These are phyloP conservation scores for Gossypium davidsonii DNA, from an alignment of 441 rosid genomes.

Conservation along the genomic window DNA sequence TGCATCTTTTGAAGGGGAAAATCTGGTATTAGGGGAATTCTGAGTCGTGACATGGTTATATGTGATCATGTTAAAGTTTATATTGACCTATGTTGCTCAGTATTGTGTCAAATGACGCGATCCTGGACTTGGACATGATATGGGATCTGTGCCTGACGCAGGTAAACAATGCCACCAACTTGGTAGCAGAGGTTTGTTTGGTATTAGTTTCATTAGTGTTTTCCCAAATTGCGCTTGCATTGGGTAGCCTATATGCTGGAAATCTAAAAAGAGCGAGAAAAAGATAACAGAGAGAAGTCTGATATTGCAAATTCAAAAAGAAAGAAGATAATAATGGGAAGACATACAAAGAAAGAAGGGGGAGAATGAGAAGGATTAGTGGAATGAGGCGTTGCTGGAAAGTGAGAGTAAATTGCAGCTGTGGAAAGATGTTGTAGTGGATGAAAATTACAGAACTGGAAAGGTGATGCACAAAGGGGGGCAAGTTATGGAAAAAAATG, in stretches of 20 bases:
- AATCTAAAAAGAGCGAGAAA: background rate
- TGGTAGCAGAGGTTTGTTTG: background rate
- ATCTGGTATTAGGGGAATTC: slow-evolving; percentile 1
- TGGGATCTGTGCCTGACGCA: background rate
- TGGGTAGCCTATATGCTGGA: background rate
- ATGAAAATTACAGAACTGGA: background rate
- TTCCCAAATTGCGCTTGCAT: background rate
- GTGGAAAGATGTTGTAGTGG: background rate
- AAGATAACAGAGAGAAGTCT: background rate
- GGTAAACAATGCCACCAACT: background rate
- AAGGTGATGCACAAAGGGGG: background rate
- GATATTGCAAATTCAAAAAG: background rate
- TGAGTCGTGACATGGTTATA: background rate
- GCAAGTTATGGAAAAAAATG: background rate
- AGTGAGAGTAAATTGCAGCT: background rate
- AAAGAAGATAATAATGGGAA: background rate
- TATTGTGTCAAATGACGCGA: background rate
- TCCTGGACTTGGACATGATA: background rate
- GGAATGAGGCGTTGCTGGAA: background rate
- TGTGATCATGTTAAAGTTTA: background rate
- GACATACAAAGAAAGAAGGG: background rate
- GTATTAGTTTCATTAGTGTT: background rate
- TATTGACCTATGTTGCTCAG: background rate
- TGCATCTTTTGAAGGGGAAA: background rate
- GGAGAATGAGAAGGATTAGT: background rate